Evolutionary conservation across 1,284 basidiomycete genomes (phyloP).

Genomic region (Fomitopsis schrenkii): DNA sequence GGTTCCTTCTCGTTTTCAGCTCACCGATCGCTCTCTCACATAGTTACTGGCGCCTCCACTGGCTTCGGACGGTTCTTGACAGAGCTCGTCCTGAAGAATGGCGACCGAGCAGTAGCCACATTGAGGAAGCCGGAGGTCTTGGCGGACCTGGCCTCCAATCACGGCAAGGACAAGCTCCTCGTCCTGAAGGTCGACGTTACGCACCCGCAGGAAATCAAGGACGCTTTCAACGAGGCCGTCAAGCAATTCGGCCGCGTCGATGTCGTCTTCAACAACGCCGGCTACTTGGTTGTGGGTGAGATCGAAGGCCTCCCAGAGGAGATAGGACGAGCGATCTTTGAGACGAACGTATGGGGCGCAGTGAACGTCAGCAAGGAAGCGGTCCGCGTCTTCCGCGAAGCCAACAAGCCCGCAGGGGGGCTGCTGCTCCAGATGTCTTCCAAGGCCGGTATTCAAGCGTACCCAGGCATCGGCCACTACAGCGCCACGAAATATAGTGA

Average conservation of each 20-base stretch:
- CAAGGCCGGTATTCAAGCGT: not conserved
- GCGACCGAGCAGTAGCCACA: conserved; percentile 14
- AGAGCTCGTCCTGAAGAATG: conserved; percentile 11
- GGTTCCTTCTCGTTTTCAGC: not conserved
- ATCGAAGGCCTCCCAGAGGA: conserved; percentile 19
- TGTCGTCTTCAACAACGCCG: conserved; percentile 16
- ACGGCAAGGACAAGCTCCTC: conserved; percentile 11
- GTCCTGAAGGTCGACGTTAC: conserved; percentile 16
- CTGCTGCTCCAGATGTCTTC: conserved; percentile 29
- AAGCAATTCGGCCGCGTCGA: conserved; percentile 14
- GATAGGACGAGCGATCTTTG: conserved; percentile 15
- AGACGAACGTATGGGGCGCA: conserved; percentile 23
- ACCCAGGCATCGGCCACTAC: conserved; percentile 29
- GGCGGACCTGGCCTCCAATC: conserved; percentile 9
- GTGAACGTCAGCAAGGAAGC: conserved; percentile 15
- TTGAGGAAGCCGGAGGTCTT: conserved; percentile 14
- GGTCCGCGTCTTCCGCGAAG: conserved; percentile 15
- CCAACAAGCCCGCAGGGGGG: conserved; percentile 29
- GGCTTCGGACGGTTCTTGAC: conserved; percentile 13
- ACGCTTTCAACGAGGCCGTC: conserved; percentile 7
- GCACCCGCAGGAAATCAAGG: conserved; percentile 4
- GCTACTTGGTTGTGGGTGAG: conserved; percentile 10
- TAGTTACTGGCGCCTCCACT: conserved; percentile 19
- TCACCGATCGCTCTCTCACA: not conserved
- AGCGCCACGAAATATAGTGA: conserved; percentile 27